A percentile compares a stretch with the other conserved stretches of the same genome.
These are phyloP conservation scores for Anisodus tanguticus DNA, from an alignment of 257 asterid genomes.

Conservation along the genomic window DNA sequence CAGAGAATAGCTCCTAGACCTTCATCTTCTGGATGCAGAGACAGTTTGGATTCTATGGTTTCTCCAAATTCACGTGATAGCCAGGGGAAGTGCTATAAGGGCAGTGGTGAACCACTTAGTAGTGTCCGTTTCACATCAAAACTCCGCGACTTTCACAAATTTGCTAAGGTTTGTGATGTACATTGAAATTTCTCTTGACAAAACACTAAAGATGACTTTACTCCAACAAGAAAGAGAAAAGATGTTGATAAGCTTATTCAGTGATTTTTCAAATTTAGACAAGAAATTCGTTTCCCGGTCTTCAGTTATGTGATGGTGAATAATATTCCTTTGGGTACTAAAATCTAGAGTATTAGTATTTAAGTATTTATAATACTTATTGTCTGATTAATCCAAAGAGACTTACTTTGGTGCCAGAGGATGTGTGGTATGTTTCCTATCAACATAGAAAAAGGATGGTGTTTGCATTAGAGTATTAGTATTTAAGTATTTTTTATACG, in stretches of 20 bases:
- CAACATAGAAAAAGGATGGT: background rate
- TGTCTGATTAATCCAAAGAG: background rate
- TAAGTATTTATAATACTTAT: background rate
- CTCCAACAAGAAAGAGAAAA: slow-evolving; percentile 20
- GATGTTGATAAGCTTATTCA: background rate
- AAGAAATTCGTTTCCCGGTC: background rate
- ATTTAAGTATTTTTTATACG: background rate
- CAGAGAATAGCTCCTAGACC: slow-evolving; percentile 56
- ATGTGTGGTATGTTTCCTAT: slow-evolving; percentile 10
- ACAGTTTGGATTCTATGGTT: slow-evolving; percentile 50
- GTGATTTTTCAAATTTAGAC: slow-evolving; percentile 16
- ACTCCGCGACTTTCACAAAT: slow-evolving; percentile 91
- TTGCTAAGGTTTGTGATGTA: slow-evolving; percentile 73
- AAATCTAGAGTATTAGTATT: background rate
- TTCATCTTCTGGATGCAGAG: slow-evolving; percentile 66
- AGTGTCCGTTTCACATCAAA: slow-evolving; percentile 84
- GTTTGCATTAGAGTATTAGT: background rate
- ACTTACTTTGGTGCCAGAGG: background rate
- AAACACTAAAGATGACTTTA: background rate
- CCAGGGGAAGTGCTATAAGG: slow-evolving; percentile 64
- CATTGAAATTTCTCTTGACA: slow-evolving; percentile 14
- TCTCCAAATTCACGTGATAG: slow-evolving; percentile 76
- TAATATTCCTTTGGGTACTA: slow-evolving; percentile 12
- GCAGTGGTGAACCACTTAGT: slow-evolving; percentile 74
- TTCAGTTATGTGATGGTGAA: background rate